These are phyloP conservation scores for Apophysomyces ossiformis DNA, from an alignment of 371 early-diverging fungal genomes.

Conservation along the genomic window DNA sequence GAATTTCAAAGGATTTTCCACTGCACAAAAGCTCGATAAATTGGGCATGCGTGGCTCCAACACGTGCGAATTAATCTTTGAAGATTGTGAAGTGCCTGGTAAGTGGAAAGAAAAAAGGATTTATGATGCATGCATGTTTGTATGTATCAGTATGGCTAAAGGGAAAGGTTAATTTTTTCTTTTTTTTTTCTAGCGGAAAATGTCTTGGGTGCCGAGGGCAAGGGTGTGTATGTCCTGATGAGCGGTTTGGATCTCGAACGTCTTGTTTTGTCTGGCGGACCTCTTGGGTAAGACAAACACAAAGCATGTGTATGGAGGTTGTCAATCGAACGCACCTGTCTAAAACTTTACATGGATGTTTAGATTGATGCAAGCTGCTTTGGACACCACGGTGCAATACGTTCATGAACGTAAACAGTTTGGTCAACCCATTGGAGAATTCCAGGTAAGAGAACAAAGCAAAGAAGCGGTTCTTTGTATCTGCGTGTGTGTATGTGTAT, in stretches of 20 bases:
- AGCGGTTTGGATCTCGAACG: conserved; percentile 94
- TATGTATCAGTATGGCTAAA: background rate
- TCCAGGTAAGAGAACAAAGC: conserved; percentile 66
- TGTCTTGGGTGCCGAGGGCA: conserved; percentile 83
- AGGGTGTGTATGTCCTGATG: conserved; percentile 98
- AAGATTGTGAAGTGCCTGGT: conserved; percentile 91
- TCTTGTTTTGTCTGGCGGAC: conserved; percentile 93
- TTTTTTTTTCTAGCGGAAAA: conserved; percentile 66
- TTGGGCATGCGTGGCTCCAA: conserved; percentile 98
- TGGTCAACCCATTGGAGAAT: conserved; percentile 83
- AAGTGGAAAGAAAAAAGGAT: conserved; percentile 13
- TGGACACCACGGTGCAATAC: conserved; percentile 88
- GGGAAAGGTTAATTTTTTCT: background rate
- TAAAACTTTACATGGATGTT: background rate
- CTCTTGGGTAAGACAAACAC: conserved; percentile 70
- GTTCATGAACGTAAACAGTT: conserved; percentile 93
- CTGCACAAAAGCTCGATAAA: conserved; percentile 92
- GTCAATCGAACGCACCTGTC: too few species aligned
- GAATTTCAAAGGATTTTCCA: conserved; percentile 88
- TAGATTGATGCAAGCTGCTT: conserved; percentile 88
- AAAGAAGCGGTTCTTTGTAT: background rate
- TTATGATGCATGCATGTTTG: background rate
- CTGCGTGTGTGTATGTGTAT: too few species aligned
- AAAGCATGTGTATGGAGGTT: too few species aligned
- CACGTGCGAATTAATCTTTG: conserved; percentile 96